A percentile compares a stretch with the other conserved stretches of the same genome.
phyloP scores from a whole-genome alignment of 768 basidiomycete genomes.

The Pleurotus djamor region DNA sequence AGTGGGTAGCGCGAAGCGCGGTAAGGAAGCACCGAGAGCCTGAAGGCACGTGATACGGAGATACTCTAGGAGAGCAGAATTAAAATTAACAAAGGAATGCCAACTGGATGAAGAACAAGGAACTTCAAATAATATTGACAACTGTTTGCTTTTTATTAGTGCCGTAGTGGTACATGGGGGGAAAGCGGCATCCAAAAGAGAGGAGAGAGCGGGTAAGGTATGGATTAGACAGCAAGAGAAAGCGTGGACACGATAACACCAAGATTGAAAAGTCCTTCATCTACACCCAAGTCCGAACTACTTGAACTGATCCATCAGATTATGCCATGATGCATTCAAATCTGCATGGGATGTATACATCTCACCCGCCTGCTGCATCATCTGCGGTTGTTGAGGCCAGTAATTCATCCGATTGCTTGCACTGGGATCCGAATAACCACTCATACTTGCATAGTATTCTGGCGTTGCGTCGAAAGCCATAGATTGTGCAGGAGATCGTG shows the following conservation, averaged over 20 bases:
- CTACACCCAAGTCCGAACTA: slow-evolving; percentile 7
- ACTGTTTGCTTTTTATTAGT: not conserved
- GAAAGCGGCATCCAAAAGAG: not conserved
- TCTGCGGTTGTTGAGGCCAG: slow-evolving; percentile 13
- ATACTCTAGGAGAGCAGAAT: not conserved
- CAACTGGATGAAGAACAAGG: no score
- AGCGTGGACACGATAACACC: not conserved
- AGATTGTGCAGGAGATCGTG: slow-evolving; percentile 14
- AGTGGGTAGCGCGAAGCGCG: no score
- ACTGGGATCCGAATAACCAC: slow-evolving; percentile 18
- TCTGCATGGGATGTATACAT: slow-evolving; percentile 23
- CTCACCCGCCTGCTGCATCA: not conserved
- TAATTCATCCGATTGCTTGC: slow-evolving; percentile 21
- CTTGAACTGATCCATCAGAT: slow-evolving; percentile 45
- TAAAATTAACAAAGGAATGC: no score
- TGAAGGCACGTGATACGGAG: not conserved
- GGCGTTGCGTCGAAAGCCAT: slow-evolving; percentile 25
- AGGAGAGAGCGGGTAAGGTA: not conserved
- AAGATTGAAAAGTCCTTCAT: not conserved
- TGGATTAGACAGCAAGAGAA: not conserved
- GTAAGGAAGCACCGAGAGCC: not conserved
- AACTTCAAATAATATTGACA: no score
- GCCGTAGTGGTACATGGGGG: not conserved
- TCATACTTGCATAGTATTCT: slow-evolving; percentile 28
- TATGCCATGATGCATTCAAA: slow-evolving; percentile 44